A percentile compares a stretch with the other conserved stretches of the same genome.
Conservation (phyloP, 1,139 yeast species). For the Pichia cactophila region DNA sequence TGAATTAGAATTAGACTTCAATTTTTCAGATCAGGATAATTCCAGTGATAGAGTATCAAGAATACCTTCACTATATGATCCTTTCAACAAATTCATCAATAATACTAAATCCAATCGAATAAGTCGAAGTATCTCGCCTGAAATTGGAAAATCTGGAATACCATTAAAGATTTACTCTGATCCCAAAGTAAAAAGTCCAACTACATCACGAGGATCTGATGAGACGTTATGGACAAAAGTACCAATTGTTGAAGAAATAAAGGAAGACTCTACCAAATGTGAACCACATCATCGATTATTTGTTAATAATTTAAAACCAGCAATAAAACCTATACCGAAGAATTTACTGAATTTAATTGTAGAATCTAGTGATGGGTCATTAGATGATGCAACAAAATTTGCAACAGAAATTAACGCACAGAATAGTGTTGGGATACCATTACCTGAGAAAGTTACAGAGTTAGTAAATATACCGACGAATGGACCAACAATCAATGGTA, state of each 20-base stretch:
- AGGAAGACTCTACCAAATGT: constrained; percentile 30
- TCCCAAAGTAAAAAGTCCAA: constrained; percentile 4
- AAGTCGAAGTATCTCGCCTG: background rate
- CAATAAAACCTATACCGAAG: constrained; percentile 32
- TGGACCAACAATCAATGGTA: constrained; percentile 29
- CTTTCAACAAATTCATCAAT: constrained; percentile 1
- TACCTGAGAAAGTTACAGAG: constrained; percentile 53
- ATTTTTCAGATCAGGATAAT: background rate
- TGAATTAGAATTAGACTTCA: constrained; percentile 4
- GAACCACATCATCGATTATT: constrained; percentile 34
- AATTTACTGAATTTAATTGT: constrained; percentile 47
- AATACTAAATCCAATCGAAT: background rate
- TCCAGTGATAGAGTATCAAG: background rate
- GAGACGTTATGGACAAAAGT: constrained; percentile 6
- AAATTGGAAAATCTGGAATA: background rate
- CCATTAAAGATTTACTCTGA: constrained; percentile 10
- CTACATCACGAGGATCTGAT: constrained; percentile 10
- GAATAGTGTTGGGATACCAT: constrained; percentile 55
- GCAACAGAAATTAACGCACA: constrained; percentile 69
- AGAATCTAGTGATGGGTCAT: constrained; percentile 58
- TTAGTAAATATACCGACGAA: constrained; percentile 63
- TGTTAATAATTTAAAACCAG: constrained; percentile 31
- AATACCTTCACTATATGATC: constrained; percentile 9
- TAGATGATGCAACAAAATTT: constrained; percentile 65
- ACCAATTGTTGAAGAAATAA: constrained; percentile 3